Conservation (phyloP, 371 early-diverging fungal genomes). For the Mortierella sp. region DNA sequence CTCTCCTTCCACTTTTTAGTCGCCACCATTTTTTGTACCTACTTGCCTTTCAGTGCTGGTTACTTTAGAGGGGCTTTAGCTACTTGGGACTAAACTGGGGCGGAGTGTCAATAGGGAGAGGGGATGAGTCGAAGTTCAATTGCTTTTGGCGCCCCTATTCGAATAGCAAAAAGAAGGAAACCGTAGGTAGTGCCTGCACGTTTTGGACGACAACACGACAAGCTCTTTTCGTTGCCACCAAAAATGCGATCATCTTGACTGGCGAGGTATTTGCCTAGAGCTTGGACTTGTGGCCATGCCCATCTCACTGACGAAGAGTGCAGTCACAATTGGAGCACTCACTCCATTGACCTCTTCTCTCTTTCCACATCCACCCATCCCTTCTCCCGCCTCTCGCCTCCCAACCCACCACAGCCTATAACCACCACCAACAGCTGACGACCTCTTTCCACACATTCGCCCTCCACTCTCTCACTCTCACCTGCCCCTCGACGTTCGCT, state of each 20-base stretch:
- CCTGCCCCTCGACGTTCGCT: background rate
- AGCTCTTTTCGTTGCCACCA: conserved; percentile 3
- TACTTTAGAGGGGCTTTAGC: background rate
- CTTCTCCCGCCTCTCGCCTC: background rate
- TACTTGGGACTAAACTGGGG: background rate
- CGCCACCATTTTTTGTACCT: conserved; percentile 10
- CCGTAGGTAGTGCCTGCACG: no score
- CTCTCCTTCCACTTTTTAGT: background rate
- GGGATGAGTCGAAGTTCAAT: no score
- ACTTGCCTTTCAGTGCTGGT: background rate
- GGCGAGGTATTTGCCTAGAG: background rate
- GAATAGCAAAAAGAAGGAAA: no score
- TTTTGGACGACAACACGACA: background rate
- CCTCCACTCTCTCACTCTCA: background rate
- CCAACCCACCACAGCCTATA: background rate
- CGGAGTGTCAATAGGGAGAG: background rate
- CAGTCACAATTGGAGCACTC: background rate
- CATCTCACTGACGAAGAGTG: background rate
- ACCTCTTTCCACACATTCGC: background rate
- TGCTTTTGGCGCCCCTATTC: no score
- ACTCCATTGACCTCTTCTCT: background rate
- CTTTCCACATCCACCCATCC: conserved; percentile 4
- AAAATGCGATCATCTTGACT: background rate
- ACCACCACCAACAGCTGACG: background rate
- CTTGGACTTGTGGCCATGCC: background rate